Evolutionary conservation across 176 grass and related monocot genomes (phyloP).

Genomic region (Zoysia japonica): DNA sequence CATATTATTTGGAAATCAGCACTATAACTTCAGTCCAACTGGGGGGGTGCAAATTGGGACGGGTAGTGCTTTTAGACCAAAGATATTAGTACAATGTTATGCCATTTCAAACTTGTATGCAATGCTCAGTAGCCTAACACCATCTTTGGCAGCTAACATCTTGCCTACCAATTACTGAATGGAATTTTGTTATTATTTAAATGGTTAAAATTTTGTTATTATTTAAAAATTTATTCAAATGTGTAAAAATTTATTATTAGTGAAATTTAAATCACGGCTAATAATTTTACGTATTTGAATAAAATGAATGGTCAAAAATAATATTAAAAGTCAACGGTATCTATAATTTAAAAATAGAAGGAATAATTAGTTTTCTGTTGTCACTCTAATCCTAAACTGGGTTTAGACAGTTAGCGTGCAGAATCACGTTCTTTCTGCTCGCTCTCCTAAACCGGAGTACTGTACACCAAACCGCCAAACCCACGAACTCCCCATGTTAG

Average conservation of each 20-base stretch:
- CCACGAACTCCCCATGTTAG: background rate
- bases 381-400: background rate
- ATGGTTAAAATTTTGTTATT: too few species aligned
- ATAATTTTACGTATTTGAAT: too few species aligned
- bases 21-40: too few species aligned
- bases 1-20: too few species aligned
- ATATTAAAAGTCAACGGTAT: too few species aligned
- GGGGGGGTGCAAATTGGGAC: background rate
- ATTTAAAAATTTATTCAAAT: too few species aligned
- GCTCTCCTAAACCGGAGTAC: background rate
- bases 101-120: background rate
- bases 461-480: background rate
- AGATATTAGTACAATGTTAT: background rate
- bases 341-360: too few species aligned
- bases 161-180: background rate
- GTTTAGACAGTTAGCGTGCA: background rate
- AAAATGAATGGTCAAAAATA: too few species aligned
- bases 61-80: background rate
- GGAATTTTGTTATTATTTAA: too few species aligned
- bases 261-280: too few species aligned
- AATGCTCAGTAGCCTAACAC: background rate
- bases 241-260: too few species aligned
- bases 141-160: background rate
- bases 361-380: too few species aligned
- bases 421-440: background rate